These are phyloP conservation scores for Eimeria praecox DNA, from an alignment of 169 alveolate genomes.

Conservation along the genomic window DNA sequence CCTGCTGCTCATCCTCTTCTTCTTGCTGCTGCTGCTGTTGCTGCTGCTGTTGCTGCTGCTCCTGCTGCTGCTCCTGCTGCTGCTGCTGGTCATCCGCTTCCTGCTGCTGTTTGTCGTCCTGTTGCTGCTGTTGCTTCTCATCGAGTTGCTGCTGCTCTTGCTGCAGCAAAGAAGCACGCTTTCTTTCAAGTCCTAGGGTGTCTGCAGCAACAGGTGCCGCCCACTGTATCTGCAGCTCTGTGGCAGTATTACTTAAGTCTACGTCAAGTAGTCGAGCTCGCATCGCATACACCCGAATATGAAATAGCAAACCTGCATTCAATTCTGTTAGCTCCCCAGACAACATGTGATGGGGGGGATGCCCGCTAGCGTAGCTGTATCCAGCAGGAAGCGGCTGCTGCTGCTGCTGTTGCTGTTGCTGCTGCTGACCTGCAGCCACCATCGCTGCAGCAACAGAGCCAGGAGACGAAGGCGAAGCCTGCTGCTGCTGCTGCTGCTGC, in stretches of 20 bases:
- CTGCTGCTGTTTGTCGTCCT: neutral
- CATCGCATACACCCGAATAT: neutral
- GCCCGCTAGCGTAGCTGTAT: slow-evolving; percentile 33
- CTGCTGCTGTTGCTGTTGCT: neutral
- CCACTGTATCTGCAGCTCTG: slow-evolving; percentile 38
- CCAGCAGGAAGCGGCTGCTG: slow-evolving; percentile 29
- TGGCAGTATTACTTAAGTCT: too few relatives aligned
- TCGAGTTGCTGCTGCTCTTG: neutral
- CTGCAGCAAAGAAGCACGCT: neutral
- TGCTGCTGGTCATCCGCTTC: neutral
- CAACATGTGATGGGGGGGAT: slow-evolving; percentile 40
- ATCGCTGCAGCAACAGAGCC: neutral
- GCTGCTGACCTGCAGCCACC: neutral
- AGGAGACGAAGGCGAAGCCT: neutral
- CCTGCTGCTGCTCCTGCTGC: neutral
- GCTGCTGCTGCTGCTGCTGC: neutral
- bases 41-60: neutral
- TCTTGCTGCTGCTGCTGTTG: slow-evolving; percentile 2
- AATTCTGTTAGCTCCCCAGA: neutral
- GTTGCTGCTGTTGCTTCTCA: neutral
- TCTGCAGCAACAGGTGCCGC: slow-evolving; percentile 9
- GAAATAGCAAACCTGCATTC: neutral
- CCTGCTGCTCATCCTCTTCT: neutral
- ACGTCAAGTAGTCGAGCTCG: neutral
- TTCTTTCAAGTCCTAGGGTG: neutral